Conservation (phyloP, 495 filamentous ascomycete species). For the Lasiosphaeris hirsuta region DNA sequence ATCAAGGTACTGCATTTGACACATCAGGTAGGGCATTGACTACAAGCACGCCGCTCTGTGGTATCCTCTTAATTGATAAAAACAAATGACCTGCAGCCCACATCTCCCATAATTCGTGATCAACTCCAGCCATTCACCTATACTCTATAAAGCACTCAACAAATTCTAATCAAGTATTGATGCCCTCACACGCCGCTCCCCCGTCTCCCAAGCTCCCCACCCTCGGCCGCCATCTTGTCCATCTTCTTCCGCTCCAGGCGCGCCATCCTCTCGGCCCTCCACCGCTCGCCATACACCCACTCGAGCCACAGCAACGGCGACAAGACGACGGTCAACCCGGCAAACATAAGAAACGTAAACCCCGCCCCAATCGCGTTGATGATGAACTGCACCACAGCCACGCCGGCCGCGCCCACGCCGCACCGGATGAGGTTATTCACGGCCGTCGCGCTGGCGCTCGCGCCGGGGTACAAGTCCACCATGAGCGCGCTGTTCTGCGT, state of each 20-base stretch:
- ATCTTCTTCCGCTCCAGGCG: slow-evolving; percentile 15
- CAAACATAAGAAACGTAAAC: slow-evolving; percentile 60
- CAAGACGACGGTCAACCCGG: slow-evolving; percentile 42
- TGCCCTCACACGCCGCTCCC: no score
- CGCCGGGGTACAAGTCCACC: slow-evolving; percentile 58
- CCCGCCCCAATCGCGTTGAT: slow-evolving; percentile 56
- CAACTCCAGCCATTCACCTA: no score
- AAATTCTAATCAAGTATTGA: no score
- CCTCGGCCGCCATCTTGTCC: neutral
- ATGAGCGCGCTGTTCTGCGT: slow-evolving; percentile 49
- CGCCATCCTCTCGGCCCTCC: slow-evolving; percentile 24
- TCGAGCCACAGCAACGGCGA: slow-evolving; percentile 46
- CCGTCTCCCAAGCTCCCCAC: neutral
- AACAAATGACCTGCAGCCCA: no score
- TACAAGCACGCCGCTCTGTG: no score
- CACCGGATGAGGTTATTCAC: slow-evolving; percentile 63
- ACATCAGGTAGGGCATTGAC: no score
- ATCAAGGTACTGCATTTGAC: no score
- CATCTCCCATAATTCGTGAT: no score
- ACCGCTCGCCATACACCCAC: slow-evolving; percentile 26
- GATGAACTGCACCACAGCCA: slow-evolving; percentile 60
- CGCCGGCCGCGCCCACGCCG: slow-evolving; percentile 58
- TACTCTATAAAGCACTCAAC: no score
- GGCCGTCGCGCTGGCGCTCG: slow-evolving; percentile 58
- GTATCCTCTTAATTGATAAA: no score